phyloP scores from a whole-genome alignment of 768 basidiomycete species.

The Suillus subluteus region DNA sequence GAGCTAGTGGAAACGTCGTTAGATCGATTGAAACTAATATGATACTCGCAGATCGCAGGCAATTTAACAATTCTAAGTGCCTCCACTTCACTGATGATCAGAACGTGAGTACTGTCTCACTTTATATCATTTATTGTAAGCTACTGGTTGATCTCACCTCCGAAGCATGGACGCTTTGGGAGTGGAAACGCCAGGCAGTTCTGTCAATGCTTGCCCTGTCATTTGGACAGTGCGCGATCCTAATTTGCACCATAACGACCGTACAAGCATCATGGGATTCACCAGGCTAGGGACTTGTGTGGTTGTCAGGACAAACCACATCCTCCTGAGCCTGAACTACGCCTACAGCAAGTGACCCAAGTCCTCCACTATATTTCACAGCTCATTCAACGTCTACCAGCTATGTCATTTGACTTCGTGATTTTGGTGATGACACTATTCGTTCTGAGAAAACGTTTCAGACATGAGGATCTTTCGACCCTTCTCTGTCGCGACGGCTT shows the following conservation, averaged over 20 bases:
- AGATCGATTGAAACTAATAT: conserved; percentile 9
- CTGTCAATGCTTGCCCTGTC: conserved; percentile 56
- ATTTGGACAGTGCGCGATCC: conserved; percentile 64
- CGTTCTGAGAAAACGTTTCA: conserved; percentile 47
- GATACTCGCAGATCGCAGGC: conserved; percentile 52
- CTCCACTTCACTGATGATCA: conserved; percentile 70
- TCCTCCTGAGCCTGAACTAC: conserved; percentile 64
- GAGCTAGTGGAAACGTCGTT: conserved; percentile 20
- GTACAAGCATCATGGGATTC: conserved; percentile 60
- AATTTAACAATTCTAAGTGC: conserved; percentile 69
- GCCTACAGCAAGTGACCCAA: conserved; percentile 62
- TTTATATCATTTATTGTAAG: conserved; percentile 16
- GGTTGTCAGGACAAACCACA: conserved; percentile 55
- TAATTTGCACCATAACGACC: conserved; percentile 73
- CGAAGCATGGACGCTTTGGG: conserved; percentile 71
- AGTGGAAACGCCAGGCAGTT: conserved; percentile 55
- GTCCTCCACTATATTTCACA: conserved; percentile 2
- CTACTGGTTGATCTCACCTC: conserved; percentile 27
- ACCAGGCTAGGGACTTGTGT: conserved; percentile 44
- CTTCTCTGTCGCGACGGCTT: conserved; percentile 76
- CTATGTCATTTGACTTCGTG: conserved; percentile 70
- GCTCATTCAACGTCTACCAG: conserved; percentile 35
- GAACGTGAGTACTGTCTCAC: conserved; percentile 48
- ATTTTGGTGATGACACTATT: conserved; percentile 60
- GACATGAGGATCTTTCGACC: conserved; percentile 66